Base-by-base conservation (phyloP, 202 grass and related monocot genomes). In the Setaria viridis region DNA sequence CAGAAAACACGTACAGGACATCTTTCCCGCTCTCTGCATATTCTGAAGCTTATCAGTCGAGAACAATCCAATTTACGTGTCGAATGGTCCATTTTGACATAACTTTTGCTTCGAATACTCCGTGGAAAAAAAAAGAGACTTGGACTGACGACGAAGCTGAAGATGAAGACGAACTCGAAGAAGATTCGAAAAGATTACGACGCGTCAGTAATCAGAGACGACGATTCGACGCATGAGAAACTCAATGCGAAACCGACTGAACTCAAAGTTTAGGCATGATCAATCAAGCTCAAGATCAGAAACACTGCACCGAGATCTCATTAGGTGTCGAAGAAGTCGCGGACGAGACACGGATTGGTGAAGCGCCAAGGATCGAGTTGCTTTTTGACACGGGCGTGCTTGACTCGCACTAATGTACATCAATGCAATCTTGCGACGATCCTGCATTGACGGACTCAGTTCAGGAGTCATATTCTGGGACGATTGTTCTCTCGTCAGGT, bases 331-430 rank as follows among this genome's bases (percentile, higher is more conserved):
- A 69, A 39, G 68, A 62, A 62, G 84, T 90, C 84, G 1, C 8
- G 0, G 39, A 2, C 67, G 25, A 25, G 88, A 90, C 58, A 49
- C 59, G 55, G 45, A 70, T 62, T 4, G 72, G 56, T 15, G 55
- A 63, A 42, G 16, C 77, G 63, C 16, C 9, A 30, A 60, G 6
- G 48, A 41, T 41, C 39, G 39, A 8, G 65, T 35, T 72, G 20
- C 30, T 73, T 58, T 86, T 86, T 86, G 73, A 86, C 88, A 74
- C 41, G 42, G 74, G 7, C 80, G 70, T 73, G 35, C 60, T 74
- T 72, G 62, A 30, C 72, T 46, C 17, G 20, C 72, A 58, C n/a
- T 19, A 59, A 71, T 78, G 73, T 46, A 72, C 80, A 11, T 17
- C 60, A 14, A 49, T 70, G 68, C 17, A 35, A 79, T 87, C 42